Evolutionary conservation across 371 early-diverging fungal species (phyloP).

Genomic region (Saksenaea vasiformis): DNA sequence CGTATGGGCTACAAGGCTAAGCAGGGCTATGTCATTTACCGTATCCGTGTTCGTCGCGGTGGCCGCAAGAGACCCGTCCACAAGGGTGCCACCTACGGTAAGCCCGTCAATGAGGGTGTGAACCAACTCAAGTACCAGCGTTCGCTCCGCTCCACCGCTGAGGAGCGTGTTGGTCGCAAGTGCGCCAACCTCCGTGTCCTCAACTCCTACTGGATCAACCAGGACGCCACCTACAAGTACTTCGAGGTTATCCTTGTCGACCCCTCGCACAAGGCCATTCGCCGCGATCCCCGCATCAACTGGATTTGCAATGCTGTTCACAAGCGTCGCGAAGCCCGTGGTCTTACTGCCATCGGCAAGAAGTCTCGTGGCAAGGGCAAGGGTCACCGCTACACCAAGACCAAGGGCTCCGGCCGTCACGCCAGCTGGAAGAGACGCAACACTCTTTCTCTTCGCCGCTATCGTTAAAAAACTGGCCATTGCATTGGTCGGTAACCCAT

Average conservation of each 20-base stretch:
- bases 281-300: slow-evolving; percentile 98
- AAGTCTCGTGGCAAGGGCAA: slow-evolving; percentile 98
- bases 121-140: slow-evolving; percentile 97
- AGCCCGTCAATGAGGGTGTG: slow-evolving; percentile 98
- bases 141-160: slow-evolving; percentile 91
- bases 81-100: slow-evolving; percentile 99
- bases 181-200: slow-evolving; percentile 96
- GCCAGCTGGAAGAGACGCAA: slow-evolving; percentile 68
- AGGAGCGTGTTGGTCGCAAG: slow-evolving; percentile 96
- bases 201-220: slow-evolving; percentile 99
- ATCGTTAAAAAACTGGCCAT: slow-evolving; percentile 56
- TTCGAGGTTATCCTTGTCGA: slow-evolving; percentile 99
- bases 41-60: slow-evolving; percentile 98
- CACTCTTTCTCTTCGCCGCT: slow-evolving; percentile 76
- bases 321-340: slow-evolving; percentile 99
- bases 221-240: slow-evolving; percentile 98
- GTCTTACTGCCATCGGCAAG: slow-evolving; percentile 96
- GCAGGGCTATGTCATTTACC: slow-evolving; percentile 98
- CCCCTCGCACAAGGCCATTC: slow-evolving; percentile 95
- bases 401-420: slow-evolving; percentile 31
- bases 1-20: slow-evolving; percentile 99
- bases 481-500: not conserved
- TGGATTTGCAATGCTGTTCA: slow-evolving; percentile 98
- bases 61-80: slow-evolving; percentile 93
- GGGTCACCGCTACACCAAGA: slow-evolving; percentile 96